phyloP scores from a whole-genome alignment of 192 early-diverging fungal species.

The Entomortierella parvispora region DNA sequence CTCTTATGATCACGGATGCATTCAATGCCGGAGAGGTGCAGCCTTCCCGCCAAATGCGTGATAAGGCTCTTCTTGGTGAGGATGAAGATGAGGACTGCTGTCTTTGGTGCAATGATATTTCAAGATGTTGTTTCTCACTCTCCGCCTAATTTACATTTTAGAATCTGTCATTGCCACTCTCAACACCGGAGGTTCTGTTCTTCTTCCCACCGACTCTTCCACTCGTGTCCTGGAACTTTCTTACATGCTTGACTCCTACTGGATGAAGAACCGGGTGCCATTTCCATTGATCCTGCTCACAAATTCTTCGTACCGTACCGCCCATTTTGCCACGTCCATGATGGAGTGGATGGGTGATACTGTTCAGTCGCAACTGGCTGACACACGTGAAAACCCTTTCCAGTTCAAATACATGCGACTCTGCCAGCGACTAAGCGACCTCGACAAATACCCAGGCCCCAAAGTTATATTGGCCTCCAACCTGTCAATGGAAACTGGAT shows the following conservation, averaged over 20 bases:
- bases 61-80: constrained; percentile 84
- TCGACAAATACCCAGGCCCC: constrained; percentile 73
- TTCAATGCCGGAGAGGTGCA: constrained; percentile 77
- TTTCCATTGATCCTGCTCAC: constrained; percentile 85
- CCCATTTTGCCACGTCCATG: constrained; percentile 89
- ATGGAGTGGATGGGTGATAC: constrained; percentile 96
- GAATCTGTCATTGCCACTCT: constrained; percentile 73
- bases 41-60: constrained; percentile 77
- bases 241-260: constrained; percentile 89
- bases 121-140: background rate
- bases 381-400: constrained; percentile 84
- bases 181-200: constrained; percentile 76
- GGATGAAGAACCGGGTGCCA: constrained; percentile 68
- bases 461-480: constrained; percentile 90
- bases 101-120: background rate
- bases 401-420: constrained; percentile 84
- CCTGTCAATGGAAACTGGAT: constrained; percentile 84
- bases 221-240: constrained; percentile 92
- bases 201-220: constrained; percentile 91
- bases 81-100: background rate
- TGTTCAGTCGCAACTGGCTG: constrained; percentile 76
- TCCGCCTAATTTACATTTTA: constrained; percentile 16
- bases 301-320: constrained; percentile 76
- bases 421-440: constrained; percentile 73
- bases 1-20: constrained; percentile 93